These are phyloP conservation scores for Acer saccharum DNA, from an alignment of 345 rosid species.

Conservation along the genomic window DNA sequence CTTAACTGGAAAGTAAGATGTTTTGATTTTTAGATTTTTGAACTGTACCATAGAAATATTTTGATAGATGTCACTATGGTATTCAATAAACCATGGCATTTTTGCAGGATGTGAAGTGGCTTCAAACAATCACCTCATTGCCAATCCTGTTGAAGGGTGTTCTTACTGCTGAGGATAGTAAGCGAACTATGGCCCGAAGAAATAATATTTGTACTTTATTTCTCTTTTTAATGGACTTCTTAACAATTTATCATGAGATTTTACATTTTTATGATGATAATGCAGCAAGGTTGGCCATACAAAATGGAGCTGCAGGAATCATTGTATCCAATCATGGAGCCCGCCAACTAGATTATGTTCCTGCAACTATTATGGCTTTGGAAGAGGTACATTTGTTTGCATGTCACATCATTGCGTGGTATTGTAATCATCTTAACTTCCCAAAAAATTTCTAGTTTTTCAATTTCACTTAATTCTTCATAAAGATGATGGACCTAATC, in stretches of 20 bases:
- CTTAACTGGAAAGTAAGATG: conserved; percentile 85
- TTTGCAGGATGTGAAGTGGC: conserved; percentile 83
- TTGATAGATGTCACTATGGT: neutral
- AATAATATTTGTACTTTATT: neutral
- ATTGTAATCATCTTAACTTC: neutral
- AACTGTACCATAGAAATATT: neutral
- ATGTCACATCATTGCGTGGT: neutral
- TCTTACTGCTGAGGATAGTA: conserved; percentile 89
- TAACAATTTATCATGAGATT: neutral
- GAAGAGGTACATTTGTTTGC: conserved; percentile 67
- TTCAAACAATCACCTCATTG: conserved; percentile 82
- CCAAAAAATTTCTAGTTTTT: neutral
- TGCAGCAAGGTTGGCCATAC: conserved; percentile 74
- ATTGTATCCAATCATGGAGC: conserved; percentile 96
- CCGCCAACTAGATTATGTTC: conserved; percentile 95
- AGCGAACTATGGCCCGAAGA: conserved; percentile 20
- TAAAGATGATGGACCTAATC: neutral
- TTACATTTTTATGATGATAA: conserved; percentile 1
- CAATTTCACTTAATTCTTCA: neutral
- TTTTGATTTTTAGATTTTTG: neutral
- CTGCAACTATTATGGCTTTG: conserved; percentile 83
- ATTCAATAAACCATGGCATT: neutral
- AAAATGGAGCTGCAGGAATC: conserved; percentile 85
- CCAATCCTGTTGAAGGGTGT: conserved; percentile 96
- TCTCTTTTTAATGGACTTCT: neutral